Evolutionary conservation across 129 eudicot genomes (phyloP).

Genomic region (Tagetes erecta): DNA sequence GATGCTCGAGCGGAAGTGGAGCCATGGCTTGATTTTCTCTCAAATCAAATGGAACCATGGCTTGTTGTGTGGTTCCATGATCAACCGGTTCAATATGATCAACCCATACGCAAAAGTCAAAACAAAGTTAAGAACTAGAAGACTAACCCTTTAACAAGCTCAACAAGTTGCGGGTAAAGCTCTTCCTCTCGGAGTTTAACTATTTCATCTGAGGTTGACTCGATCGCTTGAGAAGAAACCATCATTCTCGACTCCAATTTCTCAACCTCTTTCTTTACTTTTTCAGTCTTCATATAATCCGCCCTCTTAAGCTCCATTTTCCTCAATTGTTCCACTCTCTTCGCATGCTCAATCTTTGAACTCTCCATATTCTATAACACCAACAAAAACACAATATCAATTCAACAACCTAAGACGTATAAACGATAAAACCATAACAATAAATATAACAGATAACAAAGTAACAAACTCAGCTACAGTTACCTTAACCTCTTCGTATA

Average conservation of each 20-base stretch:
- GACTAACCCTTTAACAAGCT: slow-evolving; percentile 82
- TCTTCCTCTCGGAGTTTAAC: slow-evolving; percentile 84
- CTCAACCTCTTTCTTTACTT: slow-evolving; percentile 90
- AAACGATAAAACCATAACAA: too few species aligned
- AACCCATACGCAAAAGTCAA: not conserved
- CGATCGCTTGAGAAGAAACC: slow-evolving; percentile 80
- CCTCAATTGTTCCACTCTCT: slow-evolving; percentile 58
- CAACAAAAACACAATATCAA: slow-evolving; percentile 5
- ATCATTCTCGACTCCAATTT: slow-evolving; percentile 77
- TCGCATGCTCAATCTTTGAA: slow-evolving; percentile 78
- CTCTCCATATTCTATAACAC: slow-evolving; percentile 65
- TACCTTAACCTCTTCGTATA: slow-evolving; percentile 92
- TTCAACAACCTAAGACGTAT: too few species aligned
- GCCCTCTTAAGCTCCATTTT: slow-evolving; percentile 81
- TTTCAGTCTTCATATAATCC: slow-evolving; percentile 78
- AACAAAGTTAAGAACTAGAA: not conserved
- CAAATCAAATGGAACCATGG: too few species aligned
- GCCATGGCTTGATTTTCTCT: not conserved
- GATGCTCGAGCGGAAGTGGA: too few species aligned
- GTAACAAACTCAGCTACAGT: not conserved
- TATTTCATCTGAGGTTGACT: slow-evolving; percentile 74
- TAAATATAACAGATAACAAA: too few species aligned
- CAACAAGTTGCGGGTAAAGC: slow-evolving; percentile 89
- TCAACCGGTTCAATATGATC: not conserved
- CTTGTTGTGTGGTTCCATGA: too few species aligned